These are phyloP conservation scores for Austroboletus festivus DNA, from an alignment of 768 basidiomycete species.

Conservation along the genomic window DNA sequence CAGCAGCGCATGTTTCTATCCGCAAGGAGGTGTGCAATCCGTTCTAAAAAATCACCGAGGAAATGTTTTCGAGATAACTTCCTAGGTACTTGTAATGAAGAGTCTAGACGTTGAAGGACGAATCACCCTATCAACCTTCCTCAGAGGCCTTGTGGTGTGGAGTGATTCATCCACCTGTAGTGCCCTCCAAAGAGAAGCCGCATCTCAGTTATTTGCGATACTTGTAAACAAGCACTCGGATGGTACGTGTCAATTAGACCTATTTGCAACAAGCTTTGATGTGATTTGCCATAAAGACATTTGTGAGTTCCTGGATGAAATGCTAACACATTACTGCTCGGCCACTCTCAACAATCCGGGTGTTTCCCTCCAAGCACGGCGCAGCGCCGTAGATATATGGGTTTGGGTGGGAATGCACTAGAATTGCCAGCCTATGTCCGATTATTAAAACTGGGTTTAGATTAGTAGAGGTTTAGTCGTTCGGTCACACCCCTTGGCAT, in stretches of 20 bases:
- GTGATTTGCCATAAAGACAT: constrained; percentile 37
- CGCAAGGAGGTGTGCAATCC: constrained; percentile 55
- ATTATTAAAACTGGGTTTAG: constrained; percentile 38
- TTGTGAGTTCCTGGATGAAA: constrained; percentile 40
- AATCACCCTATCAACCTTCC: constrained; percentile 46
- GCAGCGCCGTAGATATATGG: constrained; percentile 57
- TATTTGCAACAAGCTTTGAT: background rate
- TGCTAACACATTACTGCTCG: constrained; percentile 48
- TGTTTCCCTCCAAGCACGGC: constrained; percentile 39
- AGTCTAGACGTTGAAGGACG: constrained; percentile 37
- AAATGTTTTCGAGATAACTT: background rate
- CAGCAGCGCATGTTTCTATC: constrained; percentile 62
- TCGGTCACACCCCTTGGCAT: constrained; percentile 60
- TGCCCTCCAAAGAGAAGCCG: constrained; percentile 51
- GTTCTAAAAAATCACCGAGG: background rate
- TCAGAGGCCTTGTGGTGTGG: constrained; percentile 60
- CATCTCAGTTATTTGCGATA: constrained; percentile 56
- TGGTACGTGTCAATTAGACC: constrained; percentile 41
- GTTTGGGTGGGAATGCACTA: constrained; percentile 53
- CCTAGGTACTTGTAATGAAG: constrained; percentile 40
- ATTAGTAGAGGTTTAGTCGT: constrained; percentile 77
- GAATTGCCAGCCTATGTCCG: background rate
- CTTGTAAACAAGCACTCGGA: constrained; percentile 77
- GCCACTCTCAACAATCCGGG: constrained; percentile 39
- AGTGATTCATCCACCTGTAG: constrained; percentile 46